These are phyloP conservation scores for Pseudogymnoascus sp. DNA, from an alignment of 2,329 filamentous ascomycete genomes.

Conservation along the genomic window DNA sequence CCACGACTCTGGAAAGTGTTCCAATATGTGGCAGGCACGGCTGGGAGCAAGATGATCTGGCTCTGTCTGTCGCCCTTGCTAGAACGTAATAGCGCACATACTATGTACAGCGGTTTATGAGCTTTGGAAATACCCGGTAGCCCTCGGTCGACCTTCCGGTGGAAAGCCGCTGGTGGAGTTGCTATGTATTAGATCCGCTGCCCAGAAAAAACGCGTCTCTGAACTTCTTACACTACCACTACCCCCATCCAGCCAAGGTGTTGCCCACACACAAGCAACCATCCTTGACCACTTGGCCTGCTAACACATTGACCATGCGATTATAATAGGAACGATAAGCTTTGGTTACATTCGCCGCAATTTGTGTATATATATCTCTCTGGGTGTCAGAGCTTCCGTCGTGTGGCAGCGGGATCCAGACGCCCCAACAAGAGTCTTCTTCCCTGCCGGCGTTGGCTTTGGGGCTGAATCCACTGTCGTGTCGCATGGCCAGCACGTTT, in stretches of 20 bases:
- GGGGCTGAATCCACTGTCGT: background rate
- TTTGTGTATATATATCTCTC: background rate
- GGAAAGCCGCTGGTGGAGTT: background rate
- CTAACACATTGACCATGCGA: constrained; percentile 10
- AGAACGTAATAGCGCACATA: background rate
- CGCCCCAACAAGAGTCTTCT: background rate
- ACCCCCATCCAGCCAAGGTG: background rate
- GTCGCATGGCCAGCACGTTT: constrained; percentile 9
- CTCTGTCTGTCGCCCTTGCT: background rate
- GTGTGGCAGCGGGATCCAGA: background rate
- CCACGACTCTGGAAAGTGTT: background rate
- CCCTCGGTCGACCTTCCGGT: background rate
- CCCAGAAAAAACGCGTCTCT: background rate
- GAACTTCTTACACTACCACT: background rate
- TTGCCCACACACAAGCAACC: constrained; percentile 1
- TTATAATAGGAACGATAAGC: constrained; percentile 1
- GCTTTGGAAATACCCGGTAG: background rate
- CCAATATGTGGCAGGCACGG: background rate
- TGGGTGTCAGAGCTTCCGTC: background rate
- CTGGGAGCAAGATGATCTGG: background rate
- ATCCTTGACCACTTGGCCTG: constrained; percentile 7
- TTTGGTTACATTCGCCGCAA: constrained; percentile 8
- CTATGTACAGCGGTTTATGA: background rate
- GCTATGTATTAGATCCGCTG: background rate
- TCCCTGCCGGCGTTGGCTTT: background rate